Evolutionary conservation across 768 basidiomycete species (phyloP).

Genomic region (Mrakia hoshinonis): DNA sequence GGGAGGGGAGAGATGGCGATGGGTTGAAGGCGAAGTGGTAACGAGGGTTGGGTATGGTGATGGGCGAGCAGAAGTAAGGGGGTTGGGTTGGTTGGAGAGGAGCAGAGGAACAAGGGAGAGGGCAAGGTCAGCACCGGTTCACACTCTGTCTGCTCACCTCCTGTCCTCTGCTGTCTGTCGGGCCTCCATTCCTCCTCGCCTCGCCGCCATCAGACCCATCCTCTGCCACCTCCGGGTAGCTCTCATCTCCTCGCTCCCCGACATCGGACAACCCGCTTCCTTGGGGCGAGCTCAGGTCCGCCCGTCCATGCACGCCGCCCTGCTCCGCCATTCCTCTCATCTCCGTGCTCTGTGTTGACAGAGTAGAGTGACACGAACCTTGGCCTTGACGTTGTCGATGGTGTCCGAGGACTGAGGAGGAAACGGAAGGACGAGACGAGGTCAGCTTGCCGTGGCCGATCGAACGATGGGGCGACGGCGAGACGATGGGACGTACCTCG

Average conservation of each 20-base stretch:
- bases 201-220: too few relatives aligned
- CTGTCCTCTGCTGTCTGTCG: background rate
- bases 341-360: background rate
- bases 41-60: too few relatives aligned
- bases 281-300: too few relatives aligned
- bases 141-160: background rate
- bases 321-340: background rate
- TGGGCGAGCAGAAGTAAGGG: background rate
- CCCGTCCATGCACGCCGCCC: background rate
- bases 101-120: background rate
- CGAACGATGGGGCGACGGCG: background rate
- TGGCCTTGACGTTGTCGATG: constrained; percentile 32
- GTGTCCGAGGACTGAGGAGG: constrained; percentile 28
- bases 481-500: constrained; percentile 11
- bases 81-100: background rate
- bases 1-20: background rate
- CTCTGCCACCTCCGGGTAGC: too few relatives aligned
- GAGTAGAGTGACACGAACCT: constrained; percentile 17
- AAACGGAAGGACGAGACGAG: background rate
- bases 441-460: background rate
- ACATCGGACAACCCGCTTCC: too few relatives aligned
- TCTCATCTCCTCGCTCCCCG: too few relatives aligned
- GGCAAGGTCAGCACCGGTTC: constrained; percentile 4
- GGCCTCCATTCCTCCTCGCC: too few relatives aligned
- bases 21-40: background rate